These are phyloP conservation scores for Suillus subaureus DNA, from an alignment of 768 basidiomycete genomes.

Conservation along the genomic window DNA sequence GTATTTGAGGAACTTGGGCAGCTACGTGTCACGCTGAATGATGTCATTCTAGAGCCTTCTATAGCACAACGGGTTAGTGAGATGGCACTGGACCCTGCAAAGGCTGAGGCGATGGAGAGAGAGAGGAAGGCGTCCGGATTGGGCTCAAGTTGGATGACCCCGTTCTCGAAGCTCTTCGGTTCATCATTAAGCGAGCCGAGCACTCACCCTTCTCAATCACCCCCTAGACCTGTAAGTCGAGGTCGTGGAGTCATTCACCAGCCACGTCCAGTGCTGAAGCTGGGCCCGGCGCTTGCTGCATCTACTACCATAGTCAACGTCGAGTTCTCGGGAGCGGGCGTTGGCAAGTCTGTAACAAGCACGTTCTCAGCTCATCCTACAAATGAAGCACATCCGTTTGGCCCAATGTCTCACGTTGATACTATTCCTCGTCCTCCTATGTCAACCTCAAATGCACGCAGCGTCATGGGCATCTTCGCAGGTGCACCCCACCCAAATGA, in stretches of 20 bases:
- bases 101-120: conserved; percentile 44
- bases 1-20: conserved; percentile 81
- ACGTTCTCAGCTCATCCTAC: conserved; percentile 36
- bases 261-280: conserved; percentile 73
- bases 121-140: conserved; percentile 34
- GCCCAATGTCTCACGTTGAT: conserved; percentile 15
- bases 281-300: conserved; percentile 82
- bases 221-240: conserved; percentile 28
- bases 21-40: conserved; percentile 82
- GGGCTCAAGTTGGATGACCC: conserved; percentile 76
- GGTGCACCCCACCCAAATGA: conserved; percentile 65
- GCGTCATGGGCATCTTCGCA: conserved; percentile 88
- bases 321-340: conserved; percentile 82
- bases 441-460: conserved; percentile 27
- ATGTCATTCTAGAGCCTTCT: conserved; percentile 85
- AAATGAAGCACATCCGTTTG: conserved; percentile 14
- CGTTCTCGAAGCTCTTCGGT: conserved; percentile 80
- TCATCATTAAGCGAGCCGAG: conserved; percentile 32
- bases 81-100: conserved; percentile 61
- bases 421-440: conserved; percentile 17
- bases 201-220: conserved; percentile 24
- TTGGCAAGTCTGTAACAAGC: conserved; percentile 56
- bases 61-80: conserved; percentile 74
- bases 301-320: conserved; percentile 94
- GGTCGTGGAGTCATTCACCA: conserved; percentile 24